phyloP scores from a whole-genome alignment of 2,329 filamentous ascomycete genomes.

The Aspergillus ustus region DNA sequence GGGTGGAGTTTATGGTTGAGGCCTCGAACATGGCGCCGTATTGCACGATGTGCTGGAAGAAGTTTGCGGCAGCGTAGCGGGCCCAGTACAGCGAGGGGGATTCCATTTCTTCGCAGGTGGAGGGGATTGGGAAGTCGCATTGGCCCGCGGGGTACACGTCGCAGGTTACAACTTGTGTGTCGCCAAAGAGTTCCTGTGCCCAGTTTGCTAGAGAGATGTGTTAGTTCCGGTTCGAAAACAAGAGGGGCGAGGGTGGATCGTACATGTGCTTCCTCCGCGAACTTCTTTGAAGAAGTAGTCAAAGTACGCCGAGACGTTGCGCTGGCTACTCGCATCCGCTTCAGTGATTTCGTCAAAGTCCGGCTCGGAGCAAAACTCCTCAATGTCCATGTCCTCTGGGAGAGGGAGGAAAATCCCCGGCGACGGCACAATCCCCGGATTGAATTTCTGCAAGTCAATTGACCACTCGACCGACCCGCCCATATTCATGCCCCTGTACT shows the following conservation, averaged over 20 bases:
- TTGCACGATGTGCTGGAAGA: background rate
- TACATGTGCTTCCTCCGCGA: background rate
- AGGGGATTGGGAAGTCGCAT: background rate
- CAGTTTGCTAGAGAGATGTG: background rate
- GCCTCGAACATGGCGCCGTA: background rate
- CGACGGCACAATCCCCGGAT: background rate
- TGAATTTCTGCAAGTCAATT: conserved; percentile 1
- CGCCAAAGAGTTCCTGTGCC: background rate
- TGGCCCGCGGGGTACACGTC: background rate
- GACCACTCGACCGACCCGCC: background rate
- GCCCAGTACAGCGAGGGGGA: background rate
- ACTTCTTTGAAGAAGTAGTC: conserved; percentile 1
- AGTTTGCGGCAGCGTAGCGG: background rate
- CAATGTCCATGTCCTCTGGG: background rate
- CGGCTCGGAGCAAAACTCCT: background rate
- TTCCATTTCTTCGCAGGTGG: background rate
- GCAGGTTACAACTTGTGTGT: conserved; percentile 1
- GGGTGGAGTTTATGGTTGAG: background rate
- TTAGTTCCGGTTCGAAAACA: no score
- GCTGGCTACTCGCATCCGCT: background rate
- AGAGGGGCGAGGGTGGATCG: background rate
- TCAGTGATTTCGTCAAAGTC: background rate
- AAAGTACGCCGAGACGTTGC: conserved; percentile 1
- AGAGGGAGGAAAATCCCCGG: background rate
- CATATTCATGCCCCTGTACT: background rate